Base-by-base conservation (phyloP, 1,139 yeast species). In the Yamadazyma triangularis region DNA sequence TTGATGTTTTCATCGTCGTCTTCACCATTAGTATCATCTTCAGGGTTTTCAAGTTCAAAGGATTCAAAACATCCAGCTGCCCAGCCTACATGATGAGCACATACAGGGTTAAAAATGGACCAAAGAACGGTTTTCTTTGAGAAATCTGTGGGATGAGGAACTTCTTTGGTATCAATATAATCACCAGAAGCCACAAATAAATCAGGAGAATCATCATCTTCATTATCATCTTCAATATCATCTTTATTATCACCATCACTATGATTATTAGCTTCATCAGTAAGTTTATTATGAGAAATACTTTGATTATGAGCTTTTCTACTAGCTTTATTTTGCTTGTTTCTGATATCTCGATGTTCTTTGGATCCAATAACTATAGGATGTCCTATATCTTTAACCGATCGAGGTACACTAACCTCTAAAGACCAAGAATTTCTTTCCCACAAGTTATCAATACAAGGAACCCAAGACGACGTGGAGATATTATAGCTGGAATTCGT, bases 31-130 rank as follows among this genome's bases (percentile, higher is more conserved):
- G 58, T 70, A 5, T 65, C 73, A 3, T 61, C 60, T 5, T 59
- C 48, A 29, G 50, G 46, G 38, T 70, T 73, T 13, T 77, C 61
- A 25, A 77, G 55, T 12, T 75, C 73, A 24, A 72, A 68, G 39
- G 65, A 69, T 23, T 79, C 79, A 55, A 91, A 93, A 4, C 95
- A 81, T 0, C 98, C 99, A 2, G 87, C 73, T 0, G 95, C 89
- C 81, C 95, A 91, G 0, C 97, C 97, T n/a, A 93, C 70, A 55
- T 89, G 96, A 44, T 89, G 96, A 0, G 98, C 88, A 29, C 95
- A 80, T 0, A 88, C 84, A 0, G 98, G 95, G 34, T 82, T 84
- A 49, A 79, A 81, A 15, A 91, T 70, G 23, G 86, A 85, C 69
- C 89, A 89, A 4, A 83, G 70, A 2, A 83, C 84, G 0, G 80